phyloP scores from a whole-genome alignment of 495 filamentous ascomycete species.

The Penicillium waksmanii region DNA sequence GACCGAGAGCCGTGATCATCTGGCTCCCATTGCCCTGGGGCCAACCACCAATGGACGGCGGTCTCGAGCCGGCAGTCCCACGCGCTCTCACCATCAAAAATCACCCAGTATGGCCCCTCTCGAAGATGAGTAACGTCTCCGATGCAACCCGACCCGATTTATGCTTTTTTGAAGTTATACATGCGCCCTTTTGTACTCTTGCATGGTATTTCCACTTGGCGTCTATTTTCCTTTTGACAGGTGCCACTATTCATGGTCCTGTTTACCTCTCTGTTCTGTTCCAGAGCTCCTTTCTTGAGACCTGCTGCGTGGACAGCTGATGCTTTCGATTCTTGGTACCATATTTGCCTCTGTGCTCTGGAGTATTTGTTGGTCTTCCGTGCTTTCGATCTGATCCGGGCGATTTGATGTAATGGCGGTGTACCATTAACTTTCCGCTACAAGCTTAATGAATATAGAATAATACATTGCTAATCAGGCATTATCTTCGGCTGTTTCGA shows the following conservation, averaged over 20 bases:
- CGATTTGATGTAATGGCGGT: conserved; percentile 30
- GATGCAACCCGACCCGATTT: conserved; percentile 22
- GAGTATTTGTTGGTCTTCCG: conserved; percentile 29
- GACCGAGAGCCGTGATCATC: conserved; percentile 80
- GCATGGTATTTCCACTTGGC: conserved; percentile 31
- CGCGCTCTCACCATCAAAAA: conserved; percentile 44
- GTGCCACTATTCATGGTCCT: conserved; percentile 7
- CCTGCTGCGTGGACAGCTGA: conserved; percentile 5
- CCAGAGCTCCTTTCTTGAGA: not conserved
- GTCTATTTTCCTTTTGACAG: conserved; percentile 18
- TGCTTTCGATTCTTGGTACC: conserved; percentile 32
- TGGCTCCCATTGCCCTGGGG: conserved; percentile 49
- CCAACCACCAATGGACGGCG: conserved; percentile 51
- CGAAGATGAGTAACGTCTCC: conserved; percentile 43
- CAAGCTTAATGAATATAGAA: conserved; percentile 31
- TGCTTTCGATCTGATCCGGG: conserved; percentile 28
- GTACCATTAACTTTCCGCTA: conserved; percentile 27
- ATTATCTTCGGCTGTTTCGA: not conserved
- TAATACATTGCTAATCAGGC: conserved; percentile 25
- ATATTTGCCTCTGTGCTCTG: conserved; percentile 35
- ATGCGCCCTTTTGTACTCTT: conserved; percentile 10
- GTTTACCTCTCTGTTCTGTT: not conserved
- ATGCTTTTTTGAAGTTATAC: conserved; percentile 14
- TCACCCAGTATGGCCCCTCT: conserved; percentile 48
- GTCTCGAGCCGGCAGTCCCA: conserved; percentile 50